Evolutionary conservation across 345 rosid species (phyloP), one percentile per base, ranked within the genome.

Genomic region (Carallia brachiata): DNA sequence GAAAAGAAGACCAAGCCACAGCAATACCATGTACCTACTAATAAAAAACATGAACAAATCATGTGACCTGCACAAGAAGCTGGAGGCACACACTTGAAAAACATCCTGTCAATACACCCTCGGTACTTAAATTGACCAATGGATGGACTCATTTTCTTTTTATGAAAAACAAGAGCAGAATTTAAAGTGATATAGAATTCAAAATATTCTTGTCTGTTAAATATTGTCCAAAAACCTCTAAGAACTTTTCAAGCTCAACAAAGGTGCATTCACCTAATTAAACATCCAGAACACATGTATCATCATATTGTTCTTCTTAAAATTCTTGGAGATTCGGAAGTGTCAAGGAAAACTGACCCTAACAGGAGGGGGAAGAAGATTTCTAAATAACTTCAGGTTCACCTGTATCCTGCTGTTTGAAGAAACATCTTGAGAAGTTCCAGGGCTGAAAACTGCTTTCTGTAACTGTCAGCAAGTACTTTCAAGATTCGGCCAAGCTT

Each of bases 391-490:
- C 48, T 61, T 47, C 40, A 69, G 68, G 60, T 79, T 77, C 71
- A 91, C 97, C 93, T 79, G 73, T 81, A 68, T 61, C 95, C 95
- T 6, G 81, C 71, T 30, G 81, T 80, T 67, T 90, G 89, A 73
- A 94, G 93, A 77, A 94, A 94, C 97, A 94, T 94, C 77, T 83
- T 90, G 60, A 94, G 78, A 69, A 94, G 81, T 80, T 91, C 97
- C 67, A 80, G 39, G 16, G 95, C 96, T 18, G 98, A 88, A 80
- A 89, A 91, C 71, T 91, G 95, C 77, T 83, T 85, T 78, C 83
- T 83, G 85, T 94, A 94, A 83, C 85, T 90, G 76, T 90, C 96
- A 63, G 90, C 67, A 30, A 94, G 95, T 83, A 90, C 75, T 81
- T 84, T 94, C 78, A 91, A 79, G 55, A 48, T 87, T 52, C 82